These are phyloP conservation scores for Yamadazyma atmosphaerica DNA, from an alignment of 1,139 yeast species.

Conservation along the genomic window DNA sequence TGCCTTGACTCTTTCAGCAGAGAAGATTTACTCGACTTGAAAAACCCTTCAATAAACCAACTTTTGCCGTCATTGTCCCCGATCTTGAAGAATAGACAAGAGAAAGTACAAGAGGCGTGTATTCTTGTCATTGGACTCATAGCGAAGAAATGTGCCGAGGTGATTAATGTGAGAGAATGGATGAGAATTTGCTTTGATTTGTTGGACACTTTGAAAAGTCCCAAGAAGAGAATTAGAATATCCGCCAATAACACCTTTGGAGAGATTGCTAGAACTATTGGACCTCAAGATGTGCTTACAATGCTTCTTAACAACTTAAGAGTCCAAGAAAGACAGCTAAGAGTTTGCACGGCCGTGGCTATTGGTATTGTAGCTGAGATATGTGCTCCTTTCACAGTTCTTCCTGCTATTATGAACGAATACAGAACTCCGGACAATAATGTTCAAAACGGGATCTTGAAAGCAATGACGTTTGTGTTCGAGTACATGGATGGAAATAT, in stretches of 20 bases:
- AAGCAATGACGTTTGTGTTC: conserved; percentile 89
- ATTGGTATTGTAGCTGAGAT: conserved; percentile 95
- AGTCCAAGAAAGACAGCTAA: conserved; percentile 92
- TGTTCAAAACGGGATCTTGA: conserved; percentile 93
- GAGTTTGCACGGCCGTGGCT: conserved; percentile 98
- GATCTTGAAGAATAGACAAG: conserved; percentile 85
- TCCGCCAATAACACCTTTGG: conserved; percentile 95
- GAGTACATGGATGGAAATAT: conserved; percentile 81
- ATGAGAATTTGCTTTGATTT: conserved; percentile 94
- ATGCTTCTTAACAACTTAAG: conserved; percentile 80
- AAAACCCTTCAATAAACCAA: conserved; percentile 82
- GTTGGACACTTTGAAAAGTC: conserved; percentile 84
- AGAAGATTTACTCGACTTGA: conserved; percentile 56
- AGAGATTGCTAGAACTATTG: conserved; percentile 85
- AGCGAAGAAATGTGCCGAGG: conserved; percentile 82
- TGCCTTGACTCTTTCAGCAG: conserved; percentile 37
- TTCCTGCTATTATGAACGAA: conserved; percentile 97
- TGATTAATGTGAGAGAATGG: conserved; percentile 94
- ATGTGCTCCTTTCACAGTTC: conserved; percentile 89
- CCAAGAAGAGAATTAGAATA: conserved; percentile 73
- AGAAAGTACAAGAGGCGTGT: conserved; percentile 85
- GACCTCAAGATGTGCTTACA: conserved; percentile 92
- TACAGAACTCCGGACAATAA: conserved; percentile 90
- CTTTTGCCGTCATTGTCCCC: conserved; percentile 89
- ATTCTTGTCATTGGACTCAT: conserved; percentile 80